These are phyloP conservation scores for Colletotrichum cuscutae DNA, from an alignment of 2,329 filamentous ascomycete genomes.

Conservation along the genomic window DNA sequence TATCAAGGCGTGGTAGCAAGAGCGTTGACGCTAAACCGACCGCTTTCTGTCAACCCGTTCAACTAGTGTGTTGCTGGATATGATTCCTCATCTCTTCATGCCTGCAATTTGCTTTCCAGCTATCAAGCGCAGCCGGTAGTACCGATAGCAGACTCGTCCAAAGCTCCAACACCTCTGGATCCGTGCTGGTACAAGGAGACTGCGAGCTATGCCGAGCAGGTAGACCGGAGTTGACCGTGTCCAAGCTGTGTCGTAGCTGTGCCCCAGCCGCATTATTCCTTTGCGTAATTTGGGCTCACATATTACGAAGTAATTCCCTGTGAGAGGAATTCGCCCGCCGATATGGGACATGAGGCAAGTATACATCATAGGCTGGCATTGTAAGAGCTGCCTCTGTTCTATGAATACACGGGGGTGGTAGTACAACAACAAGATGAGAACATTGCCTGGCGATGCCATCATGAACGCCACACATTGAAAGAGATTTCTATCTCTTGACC, in stretches of 20 bases:
- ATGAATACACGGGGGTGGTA: slow-evolving; percentile 33
- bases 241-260: neutral
- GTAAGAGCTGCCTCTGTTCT: slow-evolving; percentile 29
- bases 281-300: neutral
- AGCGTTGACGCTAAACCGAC: neutral
- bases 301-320: neutral
- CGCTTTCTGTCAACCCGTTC: neutral
- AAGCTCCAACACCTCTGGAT: neutral
- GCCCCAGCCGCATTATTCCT: neutral
- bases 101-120: neutral
- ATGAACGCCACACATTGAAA: neutral
- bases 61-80: neutral
- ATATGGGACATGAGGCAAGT: neutral
- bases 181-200: neutral
- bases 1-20: neutral
- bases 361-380: slow-evolving; percentile 33
- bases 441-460: neutral
- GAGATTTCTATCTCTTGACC: slow-evolving; percentile 79
- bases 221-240: neutral
- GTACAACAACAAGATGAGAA: slow-evolving; percentile 21
- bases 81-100: neutral
- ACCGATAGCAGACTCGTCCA: neutral
- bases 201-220: neutral
- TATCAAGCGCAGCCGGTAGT: neutral
- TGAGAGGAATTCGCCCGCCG: neutral